Evolutionary conservation across 2,329 filamentous ascomycete species (phyloP), one percentile per base, ranked within the genome.

Genomic region (Aureobasidium melanogenum): DNA sequence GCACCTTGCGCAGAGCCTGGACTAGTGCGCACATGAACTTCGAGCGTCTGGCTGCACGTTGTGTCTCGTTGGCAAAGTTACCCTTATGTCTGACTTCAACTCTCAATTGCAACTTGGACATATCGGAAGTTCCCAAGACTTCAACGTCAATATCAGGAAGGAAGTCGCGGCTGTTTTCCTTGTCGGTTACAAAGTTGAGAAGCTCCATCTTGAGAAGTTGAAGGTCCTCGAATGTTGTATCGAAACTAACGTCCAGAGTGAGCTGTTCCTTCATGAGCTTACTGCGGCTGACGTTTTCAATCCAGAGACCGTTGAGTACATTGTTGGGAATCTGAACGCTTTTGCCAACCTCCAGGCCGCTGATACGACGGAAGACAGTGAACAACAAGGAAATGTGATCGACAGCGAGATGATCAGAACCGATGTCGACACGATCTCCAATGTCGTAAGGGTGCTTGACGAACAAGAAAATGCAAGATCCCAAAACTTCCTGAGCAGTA

Each of bases 371-470:
- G 77, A 99, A 97, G 60, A 97, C 86, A 0, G 91, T 95, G 78
- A 91, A 97, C 3, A 99, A 81, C 32, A 99, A 82, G 2, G 92
- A 96, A 68, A 97, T 97, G 72, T 92, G 89, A 74, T 97, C 91
- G 12, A 99, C 94, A 5, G 91, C 80, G 67, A 96, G 85, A 67
- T 85, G 81, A 66, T 87, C 81, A 63, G 78, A 77, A 17, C 80
- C 80, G 65, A 97, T 88, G 68, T 97, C 91, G 46, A 97, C 89
- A 28, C 94, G 87, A 73, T 99, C 94, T 64, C 93, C 92, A 24
- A 97, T 91, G 72, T 99, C 94, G 73, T 89, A 97, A 0, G 94
- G 93, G 73, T 99, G 94, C 79, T 99, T 99, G 79, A 97, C 91
- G 69, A 99, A 99, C 1, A 99, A 79, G 79, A 99, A 99, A 70